Conservation (phyloP, 2,329 filamentous ascomycete genomes). For the Macrophomina phaseolina region DNA sequence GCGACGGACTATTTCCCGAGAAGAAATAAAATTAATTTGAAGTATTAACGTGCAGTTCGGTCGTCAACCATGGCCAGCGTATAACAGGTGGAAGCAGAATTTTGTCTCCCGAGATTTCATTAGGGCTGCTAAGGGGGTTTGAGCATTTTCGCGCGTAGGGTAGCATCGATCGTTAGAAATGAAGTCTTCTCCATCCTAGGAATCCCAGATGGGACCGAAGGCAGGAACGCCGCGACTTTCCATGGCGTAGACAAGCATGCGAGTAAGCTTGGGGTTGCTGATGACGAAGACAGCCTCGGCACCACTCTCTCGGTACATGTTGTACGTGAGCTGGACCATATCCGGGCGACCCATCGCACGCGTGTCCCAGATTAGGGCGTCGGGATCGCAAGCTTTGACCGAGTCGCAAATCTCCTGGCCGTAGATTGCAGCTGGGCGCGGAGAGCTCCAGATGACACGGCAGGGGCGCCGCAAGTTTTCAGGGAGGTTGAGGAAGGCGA, state of each 20-base stretch:
- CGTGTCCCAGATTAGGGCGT: constrained; percentile 73
- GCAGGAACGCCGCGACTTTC: constrained; percentile 70
- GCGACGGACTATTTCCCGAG: no score
- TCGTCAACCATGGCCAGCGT: no score
- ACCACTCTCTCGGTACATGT: constrained; percentile 52
- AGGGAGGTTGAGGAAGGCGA: constrained; percentile 60
- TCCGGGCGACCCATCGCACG: constrained; percentile 64
- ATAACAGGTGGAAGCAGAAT: no score
- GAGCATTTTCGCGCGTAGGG: no score
- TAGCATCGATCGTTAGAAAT: no score
- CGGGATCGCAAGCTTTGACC: constrained; percentile 63
- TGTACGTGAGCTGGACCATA: constrained; percentile 62
- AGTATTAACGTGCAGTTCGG: no score
- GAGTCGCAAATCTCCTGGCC: constrained; percentile 61
- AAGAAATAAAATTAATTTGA: no score
- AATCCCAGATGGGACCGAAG: constrained; percentile 78
- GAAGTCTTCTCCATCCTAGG: constrained; percentile 40
- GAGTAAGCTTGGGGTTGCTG: constrained; percentile 71
- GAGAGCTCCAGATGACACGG: constrained; percentile 73
- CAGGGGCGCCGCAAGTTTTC: constrained; percentile 40
- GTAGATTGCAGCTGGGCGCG: constrained; percentile 67
- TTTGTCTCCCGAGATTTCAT: no score
- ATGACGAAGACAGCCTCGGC: constrained; percentile 76
- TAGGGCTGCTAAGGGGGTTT: no score
- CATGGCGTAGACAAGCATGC: constrained; percentile 71